Base-by-base conservation (phyloP, 2,329 filamentous ascomycete genomes). In the Penicillium verrucosum region DNA sequence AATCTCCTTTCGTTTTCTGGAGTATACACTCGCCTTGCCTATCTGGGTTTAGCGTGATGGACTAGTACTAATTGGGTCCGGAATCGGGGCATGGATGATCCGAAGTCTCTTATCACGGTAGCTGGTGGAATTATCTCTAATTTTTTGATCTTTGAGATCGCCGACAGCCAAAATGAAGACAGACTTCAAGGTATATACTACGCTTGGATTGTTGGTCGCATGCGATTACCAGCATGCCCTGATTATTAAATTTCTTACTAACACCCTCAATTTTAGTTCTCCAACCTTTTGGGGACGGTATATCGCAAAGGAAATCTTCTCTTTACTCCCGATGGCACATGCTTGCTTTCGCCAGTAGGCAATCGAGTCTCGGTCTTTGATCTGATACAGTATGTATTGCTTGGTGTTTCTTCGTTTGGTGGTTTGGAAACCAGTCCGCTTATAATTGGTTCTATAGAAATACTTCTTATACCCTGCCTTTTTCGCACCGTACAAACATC, bases 281-380 rank as follows among this genome's bases (percentile, higher is more conserved):
- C 93, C 74, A 99, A 97, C 78, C 85, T 99, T 74, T 85, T 99
- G 70, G 95, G 94, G 73, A 99, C 94, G 66, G 94, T 99, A 73
- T 99, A 97, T 81, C 91, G 92, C 80, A 90, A 92, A 84, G 94
- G 95, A 77, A 99, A 97, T 75, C 85, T 99, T 70, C 84, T 97
- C 73, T 99, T 95, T 81, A 95, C 90, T 68, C 91, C 92, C 60
- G 93, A 99, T 84, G 95, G 95, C 73, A 94, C 90, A 68, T 93
- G 91, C 78, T 84, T 99, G 64, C 90, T 95, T 70, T 99, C 94
- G 43, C 95, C 94, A 8, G 94, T 99, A 51, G 94, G 94, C 72
- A 99, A 97, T 78, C 83, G 92, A 71, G 92, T 99, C 60, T 91
- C 93, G 1, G 89, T 97, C 51, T 99, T 99, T 76, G 93, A 99